Base-by-base conservation (phyloP, 2,329 filamentous ascomycete genomes). In the Fusarium transvaalense region DNA sequence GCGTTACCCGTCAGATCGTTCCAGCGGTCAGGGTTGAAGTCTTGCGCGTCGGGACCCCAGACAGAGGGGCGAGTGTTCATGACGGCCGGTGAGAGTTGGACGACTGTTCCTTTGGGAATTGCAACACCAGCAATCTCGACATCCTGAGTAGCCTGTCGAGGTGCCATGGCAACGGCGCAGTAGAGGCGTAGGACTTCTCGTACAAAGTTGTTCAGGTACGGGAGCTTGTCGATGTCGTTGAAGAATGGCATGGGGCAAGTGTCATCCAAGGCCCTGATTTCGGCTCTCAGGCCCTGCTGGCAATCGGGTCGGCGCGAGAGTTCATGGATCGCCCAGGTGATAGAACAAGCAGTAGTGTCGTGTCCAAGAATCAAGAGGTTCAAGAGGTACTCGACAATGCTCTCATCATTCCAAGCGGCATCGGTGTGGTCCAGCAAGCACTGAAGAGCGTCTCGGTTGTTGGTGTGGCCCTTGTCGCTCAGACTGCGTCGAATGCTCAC, bases 351-450 rank as follows among this genome's bases (percentile, higher is more conserved):
- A 1, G 82, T 83, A 0, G 82, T 84, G 56, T 84, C 82, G 57
- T 84, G 81, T 42, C 74, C 82, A 15, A 82, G 79, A 2, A 80
- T 76, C 34, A 83, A 71, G 64, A 83, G 80, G 10, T 82, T 83
- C 71, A 84, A 76, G 25, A 82, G 64, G 25, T 74, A 73, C 68
- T 76, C 75, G 15, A 76, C 66, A 15, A 80, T 71, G 9, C 75
- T 47, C 14, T 58, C 75, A 13, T 74, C 67, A n/a, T 76, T 71
- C 50, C 67, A 70, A 43, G 59, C 64, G 7, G 60, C 38, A 27
- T 61, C 70, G 10, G 50, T 58, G 15, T 79, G 74, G 48, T 79
- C 71, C 13, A 82, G 66, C 71, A 82, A 74, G 45, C 76, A 78
- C 19, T 77, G 76, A 2, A 80, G 71, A n/a, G 75, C 71, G 46